These are phyloP conservation scores for Aspergillus brasiliensis DNA, from an alignment of 2,329 filamentous ascomycete species.

Conservation along the genomic window DNA sequence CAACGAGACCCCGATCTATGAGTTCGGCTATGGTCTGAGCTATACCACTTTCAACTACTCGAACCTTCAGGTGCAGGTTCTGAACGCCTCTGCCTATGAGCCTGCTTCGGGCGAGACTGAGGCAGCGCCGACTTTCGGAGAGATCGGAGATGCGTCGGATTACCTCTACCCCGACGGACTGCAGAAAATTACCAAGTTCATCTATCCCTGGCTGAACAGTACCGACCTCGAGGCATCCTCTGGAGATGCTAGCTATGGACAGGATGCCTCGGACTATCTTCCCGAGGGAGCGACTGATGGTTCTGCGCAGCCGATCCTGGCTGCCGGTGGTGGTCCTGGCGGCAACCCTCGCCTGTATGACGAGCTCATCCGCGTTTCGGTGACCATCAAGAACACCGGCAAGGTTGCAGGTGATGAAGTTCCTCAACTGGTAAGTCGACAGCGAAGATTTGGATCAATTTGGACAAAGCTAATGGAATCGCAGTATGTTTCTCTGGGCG, in stretches of 20 bases:
- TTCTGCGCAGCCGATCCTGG: constrained; percentile 57
- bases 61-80: constrained; percentile 53
- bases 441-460: neutral
- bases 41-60: constrained; percentile 67
- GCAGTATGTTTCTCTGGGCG: constrained; percentile 75
- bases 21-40: constrained; percentile 64
- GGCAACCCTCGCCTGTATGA: constrained; percentile 61
- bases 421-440: constrained; percentile 49
- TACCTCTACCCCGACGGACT: constrained; percentile 60
- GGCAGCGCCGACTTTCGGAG: constrained; percentile 57
- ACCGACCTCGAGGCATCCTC: constrained; percentile 57
- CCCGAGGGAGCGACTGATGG: constrained; percentile 55
- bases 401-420: constrained; percentile 54
- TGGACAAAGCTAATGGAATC: constrained; percentile 10
- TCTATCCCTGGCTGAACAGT: constrained; percentile 67
- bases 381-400: constrained; percentile 56
- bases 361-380: constrained; percentile 51
- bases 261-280: constrained; percentile 51
- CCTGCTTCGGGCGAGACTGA: constrained; percentile 56
- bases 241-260: constrained; percentile 57
- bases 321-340: constrained; percentile 61
- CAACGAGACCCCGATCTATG: constrained; percentile 60
- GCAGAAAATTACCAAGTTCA: constrained; percentile 56
- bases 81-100: constrained; percentile 52
- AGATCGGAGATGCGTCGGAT: constrained; percentile 50